Base-by-base conservation (phyloP, 176 grass and related monocot genomes). In the Lolium rigidum region DNA sequence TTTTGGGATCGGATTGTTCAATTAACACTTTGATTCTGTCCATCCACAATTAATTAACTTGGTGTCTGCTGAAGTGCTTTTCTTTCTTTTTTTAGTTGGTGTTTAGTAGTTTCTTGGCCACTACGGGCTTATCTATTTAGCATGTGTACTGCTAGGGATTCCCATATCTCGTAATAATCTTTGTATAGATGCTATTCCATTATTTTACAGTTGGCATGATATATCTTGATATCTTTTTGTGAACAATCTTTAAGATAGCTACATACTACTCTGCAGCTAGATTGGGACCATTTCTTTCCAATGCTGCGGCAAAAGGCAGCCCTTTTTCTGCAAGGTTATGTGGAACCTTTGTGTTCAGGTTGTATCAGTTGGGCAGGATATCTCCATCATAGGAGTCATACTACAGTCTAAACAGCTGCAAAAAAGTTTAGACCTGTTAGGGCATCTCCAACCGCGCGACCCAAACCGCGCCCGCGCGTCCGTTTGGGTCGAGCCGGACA, bases 321-420 rank as follows among this genome's bases (percentile, higher is more conserved):
- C 11, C 9, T 66, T 84, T 48, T 60, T 60, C 18, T 51, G 54
- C 44, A 78, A n/a, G 13, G 56, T 77, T 22, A 46, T 82, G 49
- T 39, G 43, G 5, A 78, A 78, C 39, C 18, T 84, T 22, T 66
- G 3, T 83, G 35, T 38, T 18, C n/a, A 15, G 8, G 77, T 31
- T 88, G 25, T 84, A 67, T 62, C 10, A 73, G 26, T 63, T 83
- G 10, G 62, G 12, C 10, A 58, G 22, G 48, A 48, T 21, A 47
- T 56, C 10, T 82, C 51, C 59, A 68, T 82, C 49, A 57, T 64
- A 24, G 20, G 66, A 52, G 56, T 61, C 77, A 10, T 35, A 38
- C 82, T 43, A 78, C 60, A 86, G 44, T 67, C 18, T 66, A 41
- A 74, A 74, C 44, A 35, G 15, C 62, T 73, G 74, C 81, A 64